Evolutionary conservation across 2,329 filamentous ascomycete species (phyloP), one percentile per base, ranked within the genome.

Genomic region (Colletotrichum scovillei): DNA sequence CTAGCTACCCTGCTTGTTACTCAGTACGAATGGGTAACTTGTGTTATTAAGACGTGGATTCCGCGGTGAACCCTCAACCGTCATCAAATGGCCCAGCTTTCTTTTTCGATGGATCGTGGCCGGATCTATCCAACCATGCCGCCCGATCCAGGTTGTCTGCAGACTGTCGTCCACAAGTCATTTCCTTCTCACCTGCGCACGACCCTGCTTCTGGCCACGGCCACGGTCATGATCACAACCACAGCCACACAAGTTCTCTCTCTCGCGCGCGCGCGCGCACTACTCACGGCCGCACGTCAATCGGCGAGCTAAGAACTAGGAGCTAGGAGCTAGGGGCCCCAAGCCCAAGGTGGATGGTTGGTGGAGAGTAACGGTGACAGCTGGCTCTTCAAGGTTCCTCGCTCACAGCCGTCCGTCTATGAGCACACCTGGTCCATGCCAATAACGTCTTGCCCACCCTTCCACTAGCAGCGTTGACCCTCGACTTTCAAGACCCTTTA

Each of bases 391-490:
- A 60, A 58, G 69, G 49, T 63, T 68, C 52, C 35, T 72, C 24
- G 58, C 53, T 59, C 69, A 63, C 59, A 53, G 53, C 53, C 53
- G 24, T 9, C 26, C 55, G n/a, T 59, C 38, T 42, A 42, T 14
- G 38, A 42, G 14, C 5, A 42, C 14, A 22, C 70, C 70, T 26
- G 59, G 66, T 64, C 60, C 70, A 64, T 73, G 70, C 46, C 67
- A 49, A 38, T 63, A 30, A 35, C 53, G 69, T 46, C 26, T 28
- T 62, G 38, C n/a, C 24, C 19, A 16, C 32, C 42, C 26, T 9
- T 49, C 46, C 24, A 12, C 38, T 63, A 49, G 42, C 42, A 49
- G 32, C 60, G 11, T 32, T 19, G 38, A 16, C n/a, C 28, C 26
- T 14, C 28, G 11, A 35, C 32, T 35, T 35, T 4, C 9, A 14